Evolutionary conservation across 495 filamentous ascomycete species (phyloP), one percentile per base, ranked within the genome.

Genomic region (Annulohypoxylon maeteangense): DNA sequence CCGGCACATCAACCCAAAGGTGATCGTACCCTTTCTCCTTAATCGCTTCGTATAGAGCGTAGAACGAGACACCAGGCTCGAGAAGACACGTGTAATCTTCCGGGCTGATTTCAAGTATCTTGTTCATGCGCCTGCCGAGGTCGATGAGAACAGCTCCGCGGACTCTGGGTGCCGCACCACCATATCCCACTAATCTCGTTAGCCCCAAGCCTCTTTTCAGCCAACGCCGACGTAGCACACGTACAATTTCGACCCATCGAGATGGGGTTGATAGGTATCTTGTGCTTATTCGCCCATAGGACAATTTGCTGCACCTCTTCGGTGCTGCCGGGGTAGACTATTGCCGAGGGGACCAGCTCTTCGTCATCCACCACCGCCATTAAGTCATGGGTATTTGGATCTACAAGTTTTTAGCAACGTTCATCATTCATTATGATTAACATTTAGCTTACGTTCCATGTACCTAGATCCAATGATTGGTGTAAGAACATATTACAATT

Each of bases 141-240:
- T 88, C 84, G 20, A 89, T 36, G 11, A 85, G 81, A 2, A 89
- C 81, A 12, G 81, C 80, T 20, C 86, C 87, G 2, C 76, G 78
- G 2, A 88, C 81, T 45, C 85, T 74, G 23, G 86, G 83, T 1
- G 84, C 83, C 4, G 85, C 82, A 58, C 87, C 87, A n/a, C 87
- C 87, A 70, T 89, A 88, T 25, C 85, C 80, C 18, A 78, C 72
- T 75, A 11, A 18, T 34, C 10, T 22, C 38, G 31, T 75, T 54
- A 77, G 65, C n/a, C 2, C 10, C 31, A 22, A 18, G 1, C 4
- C 51, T 10, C 5, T 22, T 34, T 3, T 11, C 12, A 12, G 20
- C 44, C 7, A 16, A 47, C 1, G 2, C 11, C 6, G 44, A 0
- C 1, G 10, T 45, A 7, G 14, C 25, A 36, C 0, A 67, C 67